A percentile compares a stretch with the other conserved stretches of the same genome.
These are phyloP conservation scores for Aspergillus hortae DNA, from an alignment of 2,329 filamentous ascomycete species.

Conservation along the genomic window DNA sequence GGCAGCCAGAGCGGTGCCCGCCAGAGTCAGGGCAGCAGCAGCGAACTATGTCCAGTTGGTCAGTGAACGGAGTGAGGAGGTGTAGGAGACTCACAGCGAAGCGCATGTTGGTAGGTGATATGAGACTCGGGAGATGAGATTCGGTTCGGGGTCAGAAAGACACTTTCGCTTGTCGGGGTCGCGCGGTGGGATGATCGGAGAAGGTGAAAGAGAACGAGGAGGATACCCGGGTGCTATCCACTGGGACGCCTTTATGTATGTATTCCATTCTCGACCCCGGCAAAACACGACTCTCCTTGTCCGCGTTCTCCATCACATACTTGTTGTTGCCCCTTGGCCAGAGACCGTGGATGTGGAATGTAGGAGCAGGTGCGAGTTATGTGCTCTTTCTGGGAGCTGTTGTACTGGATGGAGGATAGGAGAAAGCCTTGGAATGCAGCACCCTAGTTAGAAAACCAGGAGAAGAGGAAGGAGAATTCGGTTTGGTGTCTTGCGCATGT, in stretches of 20 bases:
- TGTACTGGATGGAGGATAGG: neutral
- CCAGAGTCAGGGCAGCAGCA: constrained; percentile 12
- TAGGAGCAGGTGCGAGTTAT: neutral
- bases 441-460: neutral
- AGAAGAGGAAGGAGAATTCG: neutral
- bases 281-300: neutral
- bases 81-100: constrained; percentile 9
- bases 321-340: neutral
- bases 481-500: neutral
- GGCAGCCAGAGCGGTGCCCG: constrained; percentile 10
- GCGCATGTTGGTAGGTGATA: constrained; percentile 7
- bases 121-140: neutral
- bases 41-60: constrained; percentile 4
- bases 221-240: neutral
- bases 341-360: neutral
- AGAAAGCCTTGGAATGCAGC: neutral
- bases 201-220: neutral
- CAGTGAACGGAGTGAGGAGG: neutral
- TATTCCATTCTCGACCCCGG: neutral
- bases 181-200: neutral
- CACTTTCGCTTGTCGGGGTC: neutral
- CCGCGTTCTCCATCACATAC: neutral
- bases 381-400: neutral
- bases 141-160: neutral
- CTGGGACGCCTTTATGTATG: neutral